These are phyloP conservation scores for Nicotiana rustica DNA, from an alignment of 305 asterid genomes.

Conservation along the genomic window DNA sequence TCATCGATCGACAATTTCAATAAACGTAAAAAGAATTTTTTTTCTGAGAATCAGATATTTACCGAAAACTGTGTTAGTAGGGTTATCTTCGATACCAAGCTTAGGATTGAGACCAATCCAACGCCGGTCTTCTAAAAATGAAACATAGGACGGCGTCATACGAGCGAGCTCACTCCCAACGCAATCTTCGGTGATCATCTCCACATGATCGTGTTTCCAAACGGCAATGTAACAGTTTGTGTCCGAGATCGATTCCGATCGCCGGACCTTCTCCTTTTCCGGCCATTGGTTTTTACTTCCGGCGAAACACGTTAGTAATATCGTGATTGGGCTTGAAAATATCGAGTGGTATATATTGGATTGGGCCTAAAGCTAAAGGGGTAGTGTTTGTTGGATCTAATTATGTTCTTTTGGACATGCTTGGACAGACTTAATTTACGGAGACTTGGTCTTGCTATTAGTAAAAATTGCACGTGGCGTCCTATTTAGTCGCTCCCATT, in stretches of 20 bases:
- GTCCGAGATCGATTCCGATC: slow-evolving; percentile 31
- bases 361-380: too few relatives aligned
- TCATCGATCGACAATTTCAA: not conserved
- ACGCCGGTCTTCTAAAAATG: not conserved
- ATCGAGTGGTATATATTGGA: too few relatives aligned
- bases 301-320: not conserved
- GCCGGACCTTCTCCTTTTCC: slow-evolving; percentile 21
- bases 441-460: too few relatives aligned
- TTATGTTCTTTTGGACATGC: too few relatives aligned
- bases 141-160: slow-evolving; percentile 28
- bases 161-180: too few relatives aligned
- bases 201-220: slow-evolving; percentile 8
- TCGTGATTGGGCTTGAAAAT: too few relatives aligned
- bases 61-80: slow-evolving; percentile 34
- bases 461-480: too few relatives aligned
- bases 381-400: too few relatives aligned
- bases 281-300: not conserved
- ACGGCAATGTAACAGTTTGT: slow-evolving; percentile 9
- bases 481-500: too few relatives aligned
- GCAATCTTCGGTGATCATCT: slow-evolving; percentile 17
- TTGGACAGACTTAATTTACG: too few relatives aligned
- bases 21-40: too few relatives aligned
- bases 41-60: not conserved
- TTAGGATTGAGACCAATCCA: slow-evolving; percentile 33
- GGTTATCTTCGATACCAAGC: slow-evolving; percentile 30